phyloP scores from a whole-genome alignment of 495 filamentous ascomycete genomes.

The Chaetomium cochliodes region DNA sequence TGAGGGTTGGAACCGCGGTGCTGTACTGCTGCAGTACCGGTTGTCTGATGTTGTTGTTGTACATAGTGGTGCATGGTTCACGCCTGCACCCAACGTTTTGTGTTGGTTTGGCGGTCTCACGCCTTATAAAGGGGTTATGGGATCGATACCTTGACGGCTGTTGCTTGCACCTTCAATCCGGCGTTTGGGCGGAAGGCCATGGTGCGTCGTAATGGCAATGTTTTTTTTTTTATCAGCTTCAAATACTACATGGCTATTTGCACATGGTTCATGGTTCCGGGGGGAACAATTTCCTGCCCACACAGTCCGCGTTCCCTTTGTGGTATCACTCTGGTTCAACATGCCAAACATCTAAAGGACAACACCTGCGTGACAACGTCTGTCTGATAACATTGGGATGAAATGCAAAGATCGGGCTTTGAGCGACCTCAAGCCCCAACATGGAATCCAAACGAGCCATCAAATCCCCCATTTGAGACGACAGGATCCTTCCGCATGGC shows the following conservation, averaged over 20 bases:
- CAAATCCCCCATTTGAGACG: constrained; percentile 51
- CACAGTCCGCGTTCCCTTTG: no score
- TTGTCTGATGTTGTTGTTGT: not conserved
- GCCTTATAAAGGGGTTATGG: not conserved
- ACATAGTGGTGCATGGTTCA: not conserved
- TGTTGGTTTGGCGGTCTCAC: not conserved
- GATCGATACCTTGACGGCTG: constrained; percentile 15
- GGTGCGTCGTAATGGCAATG: not conserved
- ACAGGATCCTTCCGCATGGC: constrained; percentile 50
- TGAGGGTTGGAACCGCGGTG: not conserved
- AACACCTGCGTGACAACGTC: no score
- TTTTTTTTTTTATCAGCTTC: not conserved
- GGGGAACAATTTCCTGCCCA: no score
- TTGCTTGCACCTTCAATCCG: not conserved
- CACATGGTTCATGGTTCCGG: no score
- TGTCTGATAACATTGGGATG: no score
- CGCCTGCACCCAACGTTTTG: not conserved
- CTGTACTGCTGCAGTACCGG: not conserved
- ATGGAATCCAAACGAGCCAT: constrained; percentile 59
- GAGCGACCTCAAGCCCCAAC: constrained; percentile 46
- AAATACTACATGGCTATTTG: no score
- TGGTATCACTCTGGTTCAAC: no score
- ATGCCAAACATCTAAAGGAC: no score
- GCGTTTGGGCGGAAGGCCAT: not conserved
- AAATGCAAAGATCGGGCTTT: not conserved